A percentile compares a stretch with the other conserved stretches of the same genome.
Conservation (phyloP, 2,329 filamentous ascomycete genomes). For the Colletotrichum zoysiae region DNA sequence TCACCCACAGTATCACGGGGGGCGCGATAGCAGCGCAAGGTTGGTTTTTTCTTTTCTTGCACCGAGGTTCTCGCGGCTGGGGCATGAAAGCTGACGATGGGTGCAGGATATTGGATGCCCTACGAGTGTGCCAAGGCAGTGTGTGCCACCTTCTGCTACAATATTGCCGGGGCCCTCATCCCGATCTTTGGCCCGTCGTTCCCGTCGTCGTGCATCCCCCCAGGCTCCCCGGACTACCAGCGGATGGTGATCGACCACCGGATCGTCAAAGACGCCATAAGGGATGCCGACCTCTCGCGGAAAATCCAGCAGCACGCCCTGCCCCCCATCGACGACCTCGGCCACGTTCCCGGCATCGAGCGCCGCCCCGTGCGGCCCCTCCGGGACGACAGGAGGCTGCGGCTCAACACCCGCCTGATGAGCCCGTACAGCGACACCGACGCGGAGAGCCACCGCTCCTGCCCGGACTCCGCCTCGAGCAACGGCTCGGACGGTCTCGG, state of each 20-base stretch:
- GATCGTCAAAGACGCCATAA: constrained; percentile 66
- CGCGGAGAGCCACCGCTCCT: constrained; percentile 50
- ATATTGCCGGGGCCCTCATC: constrained; percentile 86
- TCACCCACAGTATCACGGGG: constrained; percentile 94
- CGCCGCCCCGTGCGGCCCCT: constrained; percentile 35
- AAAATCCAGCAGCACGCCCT: constrained; percentile 48
- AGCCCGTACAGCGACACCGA: constrained; percentile 59
- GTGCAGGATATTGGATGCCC: constrained; percentile 94
- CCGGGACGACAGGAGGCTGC: constrained; percentile 46
- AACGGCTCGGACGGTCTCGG: constrained; percentile 33
- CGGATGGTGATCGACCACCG: constrained; percentile 74
- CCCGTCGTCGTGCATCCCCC: constrained; percentile 75
- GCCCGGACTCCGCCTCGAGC: constrained; percentile 44
- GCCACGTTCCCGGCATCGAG: constrained; percentile 31
- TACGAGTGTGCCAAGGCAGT: constrained; percentile 87
- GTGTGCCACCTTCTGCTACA: constrained; percentile 89
- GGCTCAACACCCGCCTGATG: constrained; percentile 43
- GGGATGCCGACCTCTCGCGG: constrained; percentile 61
- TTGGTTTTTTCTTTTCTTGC: constrained; percentile 54
- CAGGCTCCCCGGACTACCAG: constrained; percentile 72
- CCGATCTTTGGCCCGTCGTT: constrained; percentile 92
- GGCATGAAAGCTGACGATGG: neutral
- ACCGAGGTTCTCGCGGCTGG: neutral
- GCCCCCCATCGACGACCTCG: constrained; percentile 9
- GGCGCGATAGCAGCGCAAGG: constrained; percentile 92